These are phyloP conservation scores for Psidium friedrichsthalianum DNA, from an alignment of 345 rosid species.

Conservation along the genomic window DNA sequence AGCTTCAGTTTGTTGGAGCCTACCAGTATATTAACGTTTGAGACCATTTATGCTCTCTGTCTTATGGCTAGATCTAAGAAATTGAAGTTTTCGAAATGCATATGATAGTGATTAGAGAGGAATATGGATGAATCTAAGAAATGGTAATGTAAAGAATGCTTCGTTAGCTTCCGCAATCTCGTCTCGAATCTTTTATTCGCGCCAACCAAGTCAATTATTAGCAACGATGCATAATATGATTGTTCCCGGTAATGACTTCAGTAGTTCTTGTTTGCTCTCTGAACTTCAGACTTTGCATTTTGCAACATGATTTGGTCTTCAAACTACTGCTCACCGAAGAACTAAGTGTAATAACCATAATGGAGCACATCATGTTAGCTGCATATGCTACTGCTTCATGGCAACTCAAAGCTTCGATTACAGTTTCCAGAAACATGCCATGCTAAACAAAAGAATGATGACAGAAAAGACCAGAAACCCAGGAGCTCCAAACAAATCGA, in stretches of 20 bases:
- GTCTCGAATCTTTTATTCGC: neutral
- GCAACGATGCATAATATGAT: neutral
- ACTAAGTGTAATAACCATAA: neutral
- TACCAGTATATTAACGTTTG: neutral
- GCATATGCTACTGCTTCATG: neutral
- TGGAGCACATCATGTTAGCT: neutral
- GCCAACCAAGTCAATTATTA: neutral
- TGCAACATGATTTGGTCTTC: neutral
- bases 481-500: neutral
- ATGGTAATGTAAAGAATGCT: neutral
- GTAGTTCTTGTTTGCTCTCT: neutral
- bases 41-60: neutral
- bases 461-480: neutral
- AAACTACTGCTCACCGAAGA: neutral
- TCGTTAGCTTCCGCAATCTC: neutral
- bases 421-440: neutral
- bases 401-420: neutral
- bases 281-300: neutral
- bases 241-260: neutral
- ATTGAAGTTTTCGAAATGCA: neutral
- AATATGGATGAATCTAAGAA: neutral
- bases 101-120: neutral
- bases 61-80: neutral
- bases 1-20: neutral
- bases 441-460: neutral